Evolutionary conservation across 108 stramenopile species (phyloP).

Genomic region (Cylindrotheca closterium): DNA sequence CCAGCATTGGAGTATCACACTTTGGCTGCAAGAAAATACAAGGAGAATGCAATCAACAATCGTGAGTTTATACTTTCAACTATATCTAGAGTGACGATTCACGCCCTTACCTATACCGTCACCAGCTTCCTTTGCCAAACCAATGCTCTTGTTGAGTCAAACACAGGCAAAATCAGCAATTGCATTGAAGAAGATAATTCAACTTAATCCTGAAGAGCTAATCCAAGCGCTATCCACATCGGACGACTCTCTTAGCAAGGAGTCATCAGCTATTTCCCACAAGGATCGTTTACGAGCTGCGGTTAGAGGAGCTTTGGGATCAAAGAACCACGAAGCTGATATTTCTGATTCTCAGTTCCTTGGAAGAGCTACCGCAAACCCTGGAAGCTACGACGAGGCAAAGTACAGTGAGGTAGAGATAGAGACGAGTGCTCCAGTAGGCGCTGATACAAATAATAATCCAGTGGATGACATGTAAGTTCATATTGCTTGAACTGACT

Average conservation of each 20-base stretch:
- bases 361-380: slow-evolving; percentile 34
- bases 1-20: slow-evolving; percentile 43
- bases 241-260: not conserved
- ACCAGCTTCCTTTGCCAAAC: slow-evolving; percentile 36
- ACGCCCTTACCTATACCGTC: too few species aligned
- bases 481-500: too few species aligned
- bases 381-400: slow-evolving; percentile 11
- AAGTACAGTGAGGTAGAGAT: slow-evolving; percentile 15
- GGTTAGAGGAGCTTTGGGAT: slow-evolving; percentile 73
- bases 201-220: slow-evolving; percentile 22
- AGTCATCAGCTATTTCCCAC: slow-evolving; percentile 27
- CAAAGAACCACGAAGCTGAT: slow-evolving; percentile 64
- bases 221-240: slow-evolving; percentile 12
- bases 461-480: slow-evolving; percentile 32
- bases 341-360: slow-evolving; percentile 83
- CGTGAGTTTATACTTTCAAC: slow-evolving; percentile 33
- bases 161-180: slow-evolving; percentile 52
- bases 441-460: slow-evolving; percentile 13
- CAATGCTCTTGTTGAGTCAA: slow-evolving; percentile 60
- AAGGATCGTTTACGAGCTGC: slow-evolving; percentile 72
- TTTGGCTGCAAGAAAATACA: slow-evolving; percentile 41
- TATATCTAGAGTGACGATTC: too few species aligned
- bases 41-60: slow-evolving; percentile 40
- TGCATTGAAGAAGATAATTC: slow-evolving; percentile 34
- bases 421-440: slow-evolving; percentile 11